These are phyloP conservation scores for Neophaeococcomyces mojaviensis DNA, from an alignment of 2,329 filamentous ascomycete species.

Conservation along the genomic window DNA sequence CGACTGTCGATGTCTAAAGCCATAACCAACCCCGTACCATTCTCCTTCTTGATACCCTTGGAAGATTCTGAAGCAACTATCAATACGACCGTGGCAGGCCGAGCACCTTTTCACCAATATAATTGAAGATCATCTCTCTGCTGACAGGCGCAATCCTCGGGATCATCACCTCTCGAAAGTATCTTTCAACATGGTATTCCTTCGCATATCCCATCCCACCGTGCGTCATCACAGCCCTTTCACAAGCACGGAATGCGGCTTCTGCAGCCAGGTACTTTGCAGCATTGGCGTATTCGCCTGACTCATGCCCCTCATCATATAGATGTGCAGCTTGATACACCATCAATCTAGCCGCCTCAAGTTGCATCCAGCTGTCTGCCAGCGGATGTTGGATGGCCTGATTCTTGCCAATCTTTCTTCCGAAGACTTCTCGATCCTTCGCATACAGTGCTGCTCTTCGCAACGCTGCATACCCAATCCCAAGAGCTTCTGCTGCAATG, in stretches of 20 bases:
- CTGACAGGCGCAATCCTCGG: slow-evolving; percentile 54
- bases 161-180: slow-evolving; percentile 52
- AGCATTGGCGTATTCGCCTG: slow-evolving; percentile 49
- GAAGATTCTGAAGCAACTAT: too few relatives aligned
- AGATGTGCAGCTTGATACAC: slow-evolving; percentile 55
- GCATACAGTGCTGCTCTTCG: slow-evolving; percentile 41
- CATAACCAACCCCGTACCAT: too few relatives aligned
- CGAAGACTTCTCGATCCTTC: slow-evolving; percentile 45
- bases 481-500: slow-evolving; percentile 35
- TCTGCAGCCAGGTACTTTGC: slow-evolving; percentile 55
- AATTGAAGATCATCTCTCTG: slow-evolving; percentile 42
- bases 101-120: slow-evolving; percentile 38
- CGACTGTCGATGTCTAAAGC: background rate
- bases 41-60: too few relatives aligned
- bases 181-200: slow-evolving; percentile 57
- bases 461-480: slow-evolving; percentile 39
- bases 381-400: slow-evolving; percentile 54
- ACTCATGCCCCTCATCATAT: slow-evolving; percentile 47
- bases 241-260: slow-evolving; percentile 53
- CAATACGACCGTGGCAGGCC: slow-evolving; percentile 38
- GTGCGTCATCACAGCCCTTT: slow-evolving; percentile 50
- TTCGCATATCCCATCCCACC: slow-evolving; percentile 59
- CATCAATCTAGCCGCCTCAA: slow-evolving; percentile 54
- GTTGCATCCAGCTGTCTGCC: slow-evolving; percentile 52
- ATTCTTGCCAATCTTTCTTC: slow-evolving; percentile 51